Percentiles rank a stretch among this genome's conserved stretches.
phyloP scores from a whole-genome alignment of 2,329 filamentous ascomycete species.

The Aspergillus brunneoviolaceus region DNA sequence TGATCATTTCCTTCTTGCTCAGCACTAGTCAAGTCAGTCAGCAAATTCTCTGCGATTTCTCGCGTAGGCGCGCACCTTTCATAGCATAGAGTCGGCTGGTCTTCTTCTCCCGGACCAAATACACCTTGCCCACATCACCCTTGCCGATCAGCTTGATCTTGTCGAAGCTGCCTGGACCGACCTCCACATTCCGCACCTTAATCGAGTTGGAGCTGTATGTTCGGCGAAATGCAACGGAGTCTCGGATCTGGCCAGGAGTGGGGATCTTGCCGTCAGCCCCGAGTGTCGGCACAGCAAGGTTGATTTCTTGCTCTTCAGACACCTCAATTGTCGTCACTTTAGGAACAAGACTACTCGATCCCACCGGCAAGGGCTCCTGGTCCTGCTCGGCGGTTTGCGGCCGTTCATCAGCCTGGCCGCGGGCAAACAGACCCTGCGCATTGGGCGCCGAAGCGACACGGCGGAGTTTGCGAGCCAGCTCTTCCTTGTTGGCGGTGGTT shows the following conservation, averaged over 20 bases:
- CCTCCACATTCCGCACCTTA: conserved; percentile 95
- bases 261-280: conserved; percentile 63
- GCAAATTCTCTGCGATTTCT: neutral
- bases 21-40: conserved; percentile 64
- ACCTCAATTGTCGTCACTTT: conserved; percentile 57
- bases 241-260: conserved; percentile 64
- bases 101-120: conserved; percentile 97
- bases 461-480: conserved; percentile 86
- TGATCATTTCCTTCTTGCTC: conserved; percentile 99
- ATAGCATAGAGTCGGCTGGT: conserved; percentile 92
- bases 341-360: conserved; percentile 52
- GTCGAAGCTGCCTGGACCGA: conserved; percentile 92
- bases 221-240: conserved; percentile 75
- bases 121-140: conserved; percentile 97
- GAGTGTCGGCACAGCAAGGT: conserved; percentile 33
- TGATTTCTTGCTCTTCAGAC: conserved; percentile 28
- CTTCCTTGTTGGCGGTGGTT: conserved; percentile 82
- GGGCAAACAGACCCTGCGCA: conserved; percentile 83
- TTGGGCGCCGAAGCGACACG: conserved; percentile 96
- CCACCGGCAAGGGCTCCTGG: conserved; percentile 71
- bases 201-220: conserved; percentile 99
- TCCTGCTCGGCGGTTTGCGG: conserved; percentile 83
- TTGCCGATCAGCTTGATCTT: conserved; percentile 99
- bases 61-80: conserved; percentile 69
- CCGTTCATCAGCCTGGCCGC: conserved; percentile 61